Evolutionary conservation across 352 stramenopile species (phyloP).

Genomic region (Globisporangium mamillatum): DNA sequence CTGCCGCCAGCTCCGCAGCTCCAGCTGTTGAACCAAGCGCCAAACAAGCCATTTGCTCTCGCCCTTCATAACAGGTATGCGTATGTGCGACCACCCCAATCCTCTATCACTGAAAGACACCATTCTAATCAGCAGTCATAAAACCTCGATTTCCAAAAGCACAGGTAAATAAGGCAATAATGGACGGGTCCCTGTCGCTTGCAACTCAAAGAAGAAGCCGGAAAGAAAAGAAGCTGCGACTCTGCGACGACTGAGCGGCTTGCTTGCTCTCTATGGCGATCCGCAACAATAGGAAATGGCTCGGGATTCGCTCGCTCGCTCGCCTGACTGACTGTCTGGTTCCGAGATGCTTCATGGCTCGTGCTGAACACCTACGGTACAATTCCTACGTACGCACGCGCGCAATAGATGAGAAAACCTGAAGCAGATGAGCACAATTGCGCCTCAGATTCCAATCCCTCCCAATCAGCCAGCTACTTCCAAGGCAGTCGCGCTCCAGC

Average conservation of each 20-base stretch:
- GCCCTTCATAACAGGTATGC: background rate
- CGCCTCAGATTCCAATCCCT: background rate
- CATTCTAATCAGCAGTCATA: background rate
- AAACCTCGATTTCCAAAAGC: background rate
- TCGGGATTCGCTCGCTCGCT: background rate
- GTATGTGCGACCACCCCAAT: too few relatives aligned
- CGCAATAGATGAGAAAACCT: background rate
- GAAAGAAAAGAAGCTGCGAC: background rate
- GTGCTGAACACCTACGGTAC: background rate
- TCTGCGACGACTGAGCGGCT: background rate
- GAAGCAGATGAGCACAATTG: background rate
- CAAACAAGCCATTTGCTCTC: background rate
- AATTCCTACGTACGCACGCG: background rate
- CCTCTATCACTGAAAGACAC: background rate
- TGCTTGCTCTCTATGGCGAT: background rate
- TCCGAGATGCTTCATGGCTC: background rate
- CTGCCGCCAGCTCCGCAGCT: background rate
- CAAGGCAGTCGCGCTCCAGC: background rate
- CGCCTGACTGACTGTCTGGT: background rate
- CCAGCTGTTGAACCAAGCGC: conserved; percentile 3
- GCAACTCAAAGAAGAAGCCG: background rate
- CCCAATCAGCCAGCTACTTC: background rate
- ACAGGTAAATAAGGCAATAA: background rate
- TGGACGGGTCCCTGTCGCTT: background rate
- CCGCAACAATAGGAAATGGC: background rate